Conservation (phyloP, 2,329 filamentous ascomycete genomes). For the Pseudofabraea citricarpa region DNA sequence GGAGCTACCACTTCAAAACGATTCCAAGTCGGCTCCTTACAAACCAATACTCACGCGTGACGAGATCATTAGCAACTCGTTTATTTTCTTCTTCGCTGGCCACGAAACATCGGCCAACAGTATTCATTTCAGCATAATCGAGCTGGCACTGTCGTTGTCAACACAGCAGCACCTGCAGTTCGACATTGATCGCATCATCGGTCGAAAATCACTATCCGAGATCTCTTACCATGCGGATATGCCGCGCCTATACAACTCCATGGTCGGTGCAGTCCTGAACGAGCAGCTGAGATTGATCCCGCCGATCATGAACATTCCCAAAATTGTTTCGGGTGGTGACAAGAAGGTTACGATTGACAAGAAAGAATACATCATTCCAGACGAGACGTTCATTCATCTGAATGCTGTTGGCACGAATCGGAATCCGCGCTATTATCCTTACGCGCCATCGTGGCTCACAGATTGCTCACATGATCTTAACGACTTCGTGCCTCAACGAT, state of each 20-base stretch:
- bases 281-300: conserved; percentile 51
- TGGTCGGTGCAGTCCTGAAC: conserved; percentile 31
- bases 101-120: conserved; percentile 19
- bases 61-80: conserved; percentile 19
- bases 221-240: conserved; percentile 19
- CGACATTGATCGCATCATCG: conserved; percentile 25
- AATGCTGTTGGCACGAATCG: conserved; percentile 40
- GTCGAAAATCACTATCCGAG: conserved; percentile 6
- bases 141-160: conserved; percentile 18
- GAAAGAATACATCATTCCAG: conserved; percentile 8
- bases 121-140: conserved; percentile 22
- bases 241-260: conserved; percentile 19
- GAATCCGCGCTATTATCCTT: conserved; percentile 52
- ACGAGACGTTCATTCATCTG: conserved; percentile 38
- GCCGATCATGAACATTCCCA: conserved; percentile 50
- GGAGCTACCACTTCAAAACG: conserved; percentile 3
- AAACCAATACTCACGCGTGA: not conserved
- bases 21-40: not conserved
- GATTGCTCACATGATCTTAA: conserved; percentile 33
- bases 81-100: conserved; percentile 19
- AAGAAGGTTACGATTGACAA: conserved; percentile 15
- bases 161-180: conserved; percentile 17
- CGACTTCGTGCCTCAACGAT: conserved; percentile 41
- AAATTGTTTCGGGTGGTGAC: conserved; percentile 28
- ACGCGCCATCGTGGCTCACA: conserved; percentile 7